phyloP scores from a whole-genome alignment of 768 basidiomycete species.

The Gymnopilus dilepis region DNA sequence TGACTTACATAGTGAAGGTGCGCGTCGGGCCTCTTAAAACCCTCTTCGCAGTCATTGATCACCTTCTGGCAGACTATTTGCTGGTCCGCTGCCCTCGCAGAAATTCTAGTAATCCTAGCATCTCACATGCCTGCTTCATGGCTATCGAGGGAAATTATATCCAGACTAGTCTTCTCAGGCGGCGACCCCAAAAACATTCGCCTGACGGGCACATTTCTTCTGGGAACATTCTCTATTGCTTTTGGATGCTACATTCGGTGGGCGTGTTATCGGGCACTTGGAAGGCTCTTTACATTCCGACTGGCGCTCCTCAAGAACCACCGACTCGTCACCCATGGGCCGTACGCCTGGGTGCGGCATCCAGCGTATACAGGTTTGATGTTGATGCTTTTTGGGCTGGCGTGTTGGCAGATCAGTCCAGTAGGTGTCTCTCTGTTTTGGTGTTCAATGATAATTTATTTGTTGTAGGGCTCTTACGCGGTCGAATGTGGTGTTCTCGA shows the following conservation, averaged over 20 bases:
- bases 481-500: conserved; percentile 46
- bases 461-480: too few relatives aligned
- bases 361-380: conserved; percentile 55
- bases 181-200: conserved; percentile 32
- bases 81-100: conserved; percentile 44
- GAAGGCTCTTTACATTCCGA: conserved; percentile 56
- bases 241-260: conserved; percentile 48
- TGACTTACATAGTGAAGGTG: conserved; percentile 43
- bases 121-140: conserved; percentile 28
- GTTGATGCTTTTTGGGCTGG: conserved; percentile 38
- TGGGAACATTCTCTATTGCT: conserved; percentile 43
- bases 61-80: conserved; percentile 35
- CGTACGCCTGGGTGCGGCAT: conserved; percentile 53
- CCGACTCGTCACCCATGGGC: conserved; percentile 50
- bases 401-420: conserved; percentile 39
- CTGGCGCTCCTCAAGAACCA: conserved; percentile 53
- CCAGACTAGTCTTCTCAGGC: conserved; percentile 30
- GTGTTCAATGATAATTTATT: background rate
- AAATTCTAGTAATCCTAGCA: conserved; percentile 42
- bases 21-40: background rate
- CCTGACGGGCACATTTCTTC: conserved; percentile 36
- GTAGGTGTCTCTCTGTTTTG: conserved; percentile 30
- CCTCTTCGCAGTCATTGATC: background rate
- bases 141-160: conserved; percentile 31
- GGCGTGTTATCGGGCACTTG: conserved; percentile 51